Evolutionary conservation across 2,329 filamentous ascomycete species (phyloP).

Genomic region (Dothistroma pini): DNA sequence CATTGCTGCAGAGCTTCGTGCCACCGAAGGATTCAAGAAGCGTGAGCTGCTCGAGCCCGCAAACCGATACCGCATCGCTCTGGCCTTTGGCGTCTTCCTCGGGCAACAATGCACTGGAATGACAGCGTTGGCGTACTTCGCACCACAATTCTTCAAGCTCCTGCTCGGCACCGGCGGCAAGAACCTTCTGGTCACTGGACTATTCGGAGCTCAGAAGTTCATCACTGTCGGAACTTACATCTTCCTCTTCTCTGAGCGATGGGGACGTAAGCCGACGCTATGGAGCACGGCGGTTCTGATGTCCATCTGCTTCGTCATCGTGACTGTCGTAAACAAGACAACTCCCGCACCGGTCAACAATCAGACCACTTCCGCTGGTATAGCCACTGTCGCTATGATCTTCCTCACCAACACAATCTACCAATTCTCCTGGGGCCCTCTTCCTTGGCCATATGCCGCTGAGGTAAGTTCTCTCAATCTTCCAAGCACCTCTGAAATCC

Average conservation of each 20-base stretch:
- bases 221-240: slow-evolving; percentile 48
- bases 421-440: slow-evolving; percentile 52
- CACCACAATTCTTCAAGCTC: slow-evolving; percentile 53
- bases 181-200: slow-evolving; percentile 50
- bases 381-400: slow-evolving; percentile 53
- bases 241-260: slow-evolving; percentile 49
- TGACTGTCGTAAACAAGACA: slow-evolving; percentile 34
- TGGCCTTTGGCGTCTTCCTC: slow-evolving; percentile 49
- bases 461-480: slow-evolving; percentile 14
- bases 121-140: slow-evolving; percentile 54
- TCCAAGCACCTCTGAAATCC: not conserved
- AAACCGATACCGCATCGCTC: slow-evolving; percentile 46
- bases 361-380: slow-evolving; percentile 38
- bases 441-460: slow-evolving; percentile 50
- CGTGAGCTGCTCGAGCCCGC: slow-evolving; percentile 44
- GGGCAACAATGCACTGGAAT: slow-evolving; percentile 54
- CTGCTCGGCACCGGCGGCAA: slow-evolving; percentile 46
- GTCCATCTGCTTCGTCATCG: slow-evolving; percentile 36
- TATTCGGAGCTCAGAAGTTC: slow-evolving; percentile 55
- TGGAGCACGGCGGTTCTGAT: slow-evolving; percentile 32
- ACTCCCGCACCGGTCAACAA: slow-evolving; percentile 26
- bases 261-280: slow-evolving; percentile 38
- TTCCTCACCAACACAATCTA: slow-evolving; percentile 55
- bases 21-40: slow-evolving; percentile 34
- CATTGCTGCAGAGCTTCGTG: slow-evolving; percentile 45